These are phyloP conservation scores for Leccinum broughii DNA, from an alignment of 768 basidiomycete genomes.

Conservation along the genomic window DNA sequence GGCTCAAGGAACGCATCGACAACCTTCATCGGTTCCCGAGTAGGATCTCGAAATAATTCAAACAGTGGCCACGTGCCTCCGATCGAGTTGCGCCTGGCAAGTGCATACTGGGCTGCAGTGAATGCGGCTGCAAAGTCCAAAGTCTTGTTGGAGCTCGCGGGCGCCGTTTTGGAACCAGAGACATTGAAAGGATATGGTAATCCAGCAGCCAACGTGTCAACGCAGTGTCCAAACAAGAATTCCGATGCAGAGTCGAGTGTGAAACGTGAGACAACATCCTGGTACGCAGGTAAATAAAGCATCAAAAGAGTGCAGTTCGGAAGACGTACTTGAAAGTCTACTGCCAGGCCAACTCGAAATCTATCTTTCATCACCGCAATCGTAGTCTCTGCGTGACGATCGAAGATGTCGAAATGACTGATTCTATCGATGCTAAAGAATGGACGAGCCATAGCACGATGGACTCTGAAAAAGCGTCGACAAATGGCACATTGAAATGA, in stretches of 20 bases:
- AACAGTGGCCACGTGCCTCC: constrained; percentile 43
- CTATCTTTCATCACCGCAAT: constrained; percentile 46
- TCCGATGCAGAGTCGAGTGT: constrained; percentile 55
- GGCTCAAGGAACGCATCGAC: constrained; percentile 42
- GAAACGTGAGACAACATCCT: constrained; percentile 49
- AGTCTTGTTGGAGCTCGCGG: constrained; percentile 14
- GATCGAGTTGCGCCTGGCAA: constrained; percentile 29
- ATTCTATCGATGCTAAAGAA: constrained; percentile 67
- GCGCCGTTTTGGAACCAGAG: constrained; percentile 6
- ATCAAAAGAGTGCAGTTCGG: neutral
- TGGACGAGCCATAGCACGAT: constrained; percentile 66
- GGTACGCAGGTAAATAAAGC: neutral
- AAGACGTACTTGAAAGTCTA: constrained; percentile 57
- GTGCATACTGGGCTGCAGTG: constrained; percentile 32
- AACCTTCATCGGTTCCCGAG: constrained; percentile 36
- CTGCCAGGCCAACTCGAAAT: constrained; percentile 45
- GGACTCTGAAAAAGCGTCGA: constrained; percentile 43
- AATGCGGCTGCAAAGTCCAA: constrained; percentile 37
- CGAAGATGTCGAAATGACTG: constrained; percentile 63
- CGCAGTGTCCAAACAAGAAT: constrained; percentile 49
- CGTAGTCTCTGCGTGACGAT: constrained; percentile 50
- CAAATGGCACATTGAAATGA: neutral
- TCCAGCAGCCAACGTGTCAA: constrained; percentile 38
- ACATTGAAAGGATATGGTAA: constrained; percentile 41
- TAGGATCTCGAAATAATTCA: constrained; percentile 38